These are phyloP conservation scores for Calonectria pauciramosa DNA, from an alignment of 2,329 filamentous ascomycete species.

Conservation along the genomic window DNA sequence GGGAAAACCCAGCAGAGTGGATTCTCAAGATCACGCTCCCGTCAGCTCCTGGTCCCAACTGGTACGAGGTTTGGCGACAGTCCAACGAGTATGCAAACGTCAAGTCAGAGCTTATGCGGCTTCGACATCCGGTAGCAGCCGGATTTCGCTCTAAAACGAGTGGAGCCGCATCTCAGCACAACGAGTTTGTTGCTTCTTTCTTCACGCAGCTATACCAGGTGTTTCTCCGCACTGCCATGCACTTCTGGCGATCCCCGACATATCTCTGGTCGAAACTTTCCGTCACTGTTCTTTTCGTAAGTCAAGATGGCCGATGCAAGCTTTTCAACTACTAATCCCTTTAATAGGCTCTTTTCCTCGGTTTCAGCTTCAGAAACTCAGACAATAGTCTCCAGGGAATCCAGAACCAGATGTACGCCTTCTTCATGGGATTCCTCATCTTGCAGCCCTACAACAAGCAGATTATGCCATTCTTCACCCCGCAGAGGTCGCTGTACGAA, in stretches of 20 bases:
- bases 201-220: constrained; percentile 75
- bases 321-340: not conserved
- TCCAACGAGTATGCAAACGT: constrained; percentile 68
- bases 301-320: not conserved
- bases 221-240: constrained; percentile 79
- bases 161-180: constrained; percentile 52
- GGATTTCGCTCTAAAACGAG: not conserved
- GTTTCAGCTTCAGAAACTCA: constrained; percentile 6
- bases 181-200: constrained; percentile 69
- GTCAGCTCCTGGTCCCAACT: constrained; percentile 73
- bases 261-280: constrained; percentile 88
- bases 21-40: constrained; percentile 60
- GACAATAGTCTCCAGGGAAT: constrained; percentile 57
- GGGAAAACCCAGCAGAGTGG: constrained; percentile 78
- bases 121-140: constrained; percentile 57
- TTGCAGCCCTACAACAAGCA: constrained; percentile 75
- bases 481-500: constrained; percentile 84
- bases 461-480: constrained; percentile 85
- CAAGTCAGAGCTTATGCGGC: constrained; percentile 66
- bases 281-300: constrained; percentile 12
- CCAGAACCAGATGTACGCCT: constrained; percentile 86
- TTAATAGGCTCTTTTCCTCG: constrained; percentile 9
- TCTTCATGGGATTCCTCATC: constrained; percentile 88
- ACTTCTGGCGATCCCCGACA: constrained; percentile 89
- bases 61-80: constrained; percentile 71